These are phyloP conservation scores for Chaetomium olivaceum DNA, from an alignment of 2,329 filamentous ascomycete species.

Conservation along the genomic window DNA sequence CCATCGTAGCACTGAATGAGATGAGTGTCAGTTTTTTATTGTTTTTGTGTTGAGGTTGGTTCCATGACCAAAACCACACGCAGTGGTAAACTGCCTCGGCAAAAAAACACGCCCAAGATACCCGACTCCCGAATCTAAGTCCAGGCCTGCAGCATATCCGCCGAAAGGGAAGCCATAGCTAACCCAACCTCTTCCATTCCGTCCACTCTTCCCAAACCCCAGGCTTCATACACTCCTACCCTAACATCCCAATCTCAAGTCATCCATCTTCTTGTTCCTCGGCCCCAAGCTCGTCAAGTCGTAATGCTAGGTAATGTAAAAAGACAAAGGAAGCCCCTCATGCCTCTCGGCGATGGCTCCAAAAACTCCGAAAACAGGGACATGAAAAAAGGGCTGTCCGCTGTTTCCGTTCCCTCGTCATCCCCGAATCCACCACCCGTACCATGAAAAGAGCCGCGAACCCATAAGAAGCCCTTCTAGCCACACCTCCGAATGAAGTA, in stretches of 20 bases:
- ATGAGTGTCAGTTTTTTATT: constrained; percentile 14
- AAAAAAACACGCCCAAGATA: constrained; percentile 3
- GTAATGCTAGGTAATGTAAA: constrained; percentile 24
- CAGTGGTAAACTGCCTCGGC: not conserved
- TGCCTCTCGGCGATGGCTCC: constrained; percentile 12
- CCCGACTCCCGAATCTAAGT: not conserved
- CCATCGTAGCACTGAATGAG: not conserved
- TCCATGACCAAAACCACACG: not conserved
- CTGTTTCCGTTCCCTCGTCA: constrained; percentile 1
- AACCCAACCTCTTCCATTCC: constrained; percentile 2
- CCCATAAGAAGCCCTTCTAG: constrained; percentile 13
- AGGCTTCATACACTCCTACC: constrained; percentile 6
- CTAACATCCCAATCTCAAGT: constrained; percentile 25
- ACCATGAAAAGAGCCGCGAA: constrained; percentile 5
- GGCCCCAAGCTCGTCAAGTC: constrained; percentile 31
- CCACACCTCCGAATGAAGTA: constrained; percentile 17
- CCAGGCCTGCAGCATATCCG: not conserved
- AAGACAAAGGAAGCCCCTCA: constrained; percentile 16
- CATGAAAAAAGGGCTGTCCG: constrained; percentile 18
- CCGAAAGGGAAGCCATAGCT: not conserved
- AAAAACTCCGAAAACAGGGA: constrained; percentile 10
- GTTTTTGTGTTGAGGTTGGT: constrained; percentile 10
- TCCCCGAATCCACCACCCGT: not conserved
- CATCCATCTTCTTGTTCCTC: constrained; percentile 21
- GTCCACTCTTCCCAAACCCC: not conserved